Percentiles rank a stretch among this genome's conserved stretches.
These are phyloP conservation scores for Botryotinia convoluta DNA, from an alignment of 2,329 filamentous ascomycete species.

Conservation along the genomic window DNA sequence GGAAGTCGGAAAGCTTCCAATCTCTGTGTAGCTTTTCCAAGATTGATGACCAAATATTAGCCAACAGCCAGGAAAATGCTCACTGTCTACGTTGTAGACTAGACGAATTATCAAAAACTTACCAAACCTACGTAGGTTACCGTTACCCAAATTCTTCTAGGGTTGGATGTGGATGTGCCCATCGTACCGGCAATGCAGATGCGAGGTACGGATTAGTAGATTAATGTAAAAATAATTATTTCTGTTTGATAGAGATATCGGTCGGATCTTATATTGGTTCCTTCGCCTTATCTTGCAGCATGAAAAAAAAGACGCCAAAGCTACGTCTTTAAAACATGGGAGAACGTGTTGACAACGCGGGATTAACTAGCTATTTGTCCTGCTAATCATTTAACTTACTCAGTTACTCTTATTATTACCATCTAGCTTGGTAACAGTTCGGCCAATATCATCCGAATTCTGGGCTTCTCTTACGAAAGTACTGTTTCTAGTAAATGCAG, in stretches of 20 bases:
- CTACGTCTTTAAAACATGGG: not conserved
- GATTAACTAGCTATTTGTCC: constrained; percentile 8
- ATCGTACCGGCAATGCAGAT: constrained; percentile 24
- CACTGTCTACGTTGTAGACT: not conserved
- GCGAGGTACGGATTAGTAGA: constrained; percentile 29
- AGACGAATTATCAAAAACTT: not conserved
- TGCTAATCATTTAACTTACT: not conserved
- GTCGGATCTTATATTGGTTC: constrained; percentile 16
- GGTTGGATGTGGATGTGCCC: constrained; percentile 11
- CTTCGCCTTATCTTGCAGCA: constrained; percentile 10
- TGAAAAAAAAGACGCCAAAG: not conserved
- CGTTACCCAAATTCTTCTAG: constrained; percentile 12
- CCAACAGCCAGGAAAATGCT: not conserved
- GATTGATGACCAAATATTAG: not conserved
- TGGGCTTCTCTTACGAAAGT: not conserved
- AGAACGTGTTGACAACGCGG: constrained; percentile 9
- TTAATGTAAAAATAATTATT: constrained; percentile 23
- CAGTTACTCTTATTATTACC: not conserved
- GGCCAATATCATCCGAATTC: not conserved
- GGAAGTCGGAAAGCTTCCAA: not conserved
- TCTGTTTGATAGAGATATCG: constrained; percentile 5
- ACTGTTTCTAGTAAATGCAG: constrained; percentile 20
- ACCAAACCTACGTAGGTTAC: not conserved
- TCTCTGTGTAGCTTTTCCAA: not conserved
- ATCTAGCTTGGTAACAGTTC: constrained; percentile 1